Percentiles rank a stretch among this genome's conserved stretches.
Conservation (phyloP, 2,329 filamentous ascomycete species). For the Albifimbria verrucaria region DNA sequence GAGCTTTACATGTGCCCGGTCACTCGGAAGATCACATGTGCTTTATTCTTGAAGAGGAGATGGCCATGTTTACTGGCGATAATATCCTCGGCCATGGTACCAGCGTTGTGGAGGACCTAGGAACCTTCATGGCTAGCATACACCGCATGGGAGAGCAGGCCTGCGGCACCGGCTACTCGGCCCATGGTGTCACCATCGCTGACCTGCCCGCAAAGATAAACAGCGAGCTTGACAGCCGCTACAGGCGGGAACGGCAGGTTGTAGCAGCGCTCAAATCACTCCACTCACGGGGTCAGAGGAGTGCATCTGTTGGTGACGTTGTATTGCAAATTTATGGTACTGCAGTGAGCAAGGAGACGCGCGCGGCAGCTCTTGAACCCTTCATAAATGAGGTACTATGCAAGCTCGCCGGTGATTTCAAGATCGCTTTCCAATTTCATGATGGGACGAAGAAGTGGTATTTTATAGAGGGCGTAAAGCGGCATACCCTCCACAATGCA, state of each 20-base stretch:
- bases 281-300: slow-evolving; percentile 19
- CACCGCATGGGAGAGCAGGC: slow-evolving; percentile 53
- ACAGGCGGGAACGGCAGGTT: slow-evolving; percentile 36
- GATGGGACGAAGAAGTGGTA: slow-evolving; percentile 36
- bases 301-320: slow-evolving; percentile 37
- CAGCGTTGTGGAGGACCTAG: slow-evolving; percentile 68
- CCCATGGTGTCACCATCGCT: slow-evolving; percentile 60
- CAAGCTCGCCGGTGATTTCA: slow-evolving; percentile 40
- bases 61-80: slow-evolving; percentile 70
- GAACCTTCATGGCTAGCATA: slow-evolving; percentile 58
- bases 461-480: slow-evolving; percentile 45
- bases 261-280: slow-evolving; percentile 27
- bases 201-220: slow-evolving; percentile 28
- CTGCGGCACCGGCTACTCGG: slow-evolving; percentile 53
- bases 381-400: slow-evolving; percentile 38
- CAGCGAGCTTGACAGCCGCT: slow-evolving; percentile 32
- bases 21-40: slow-evolving; percentile 70
- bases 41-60: slow-evolving; percentile 59
- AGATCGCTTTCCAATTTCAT: slow-evolving; percentile 36
- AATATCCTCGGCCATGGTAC: slow-evolving; percentile 74
- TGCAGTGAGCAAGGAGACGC: slow-evolving; percentile 27
- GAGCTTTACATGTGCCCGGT: slow-evolving; percentile 63
- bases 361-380: slow-evolving; percentile 36
- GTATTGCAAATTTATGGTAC: slow-evolving; percentile 40
- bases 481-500: not conserved